Percentiles rank a stretch among this genome's conserved stretches.
Evolutionary conservation across 148 eudicot genomes (phyloP).

Genomic region (Persicaria tinctoria): DNA sequence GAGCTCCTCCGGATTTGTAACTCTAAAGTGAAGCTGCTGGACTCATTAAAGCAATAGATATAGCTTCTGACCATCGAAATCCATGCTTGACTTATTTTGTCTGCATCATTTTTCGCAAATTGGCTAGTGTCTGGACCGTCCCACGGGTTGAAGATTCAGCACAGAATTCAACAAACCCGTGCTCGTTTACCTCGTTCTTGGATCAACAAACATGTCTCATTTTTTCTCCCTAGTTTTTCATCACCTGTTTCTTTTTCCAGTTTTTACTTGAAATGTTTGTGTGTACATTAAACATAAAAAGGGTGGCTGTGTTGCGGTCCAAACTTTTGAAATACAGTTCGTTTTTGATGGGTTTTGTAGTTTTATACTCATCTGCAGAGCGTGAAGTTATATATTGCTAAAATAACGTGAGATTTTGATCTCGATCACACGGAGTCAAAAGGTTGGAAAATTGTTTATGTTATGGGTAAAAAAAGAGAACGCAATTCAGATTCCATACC

Average conservation of each 20-base stretch:
- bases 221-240: neutral
- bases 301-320: neutral
- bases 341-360: neutral
- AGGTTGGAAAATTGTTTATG: neutral
- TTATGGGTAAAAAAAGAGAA: neutral
- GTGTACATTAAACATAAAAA: slow-evolving; percentile 8
- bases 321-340: neutral
- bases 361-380: neutral
- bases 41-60: slow-evolving; percentile 42
- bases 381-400: too few relatives aligned
- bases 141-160: neutral
- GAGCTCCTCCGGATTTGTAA: slow-evolving; percentile 68
- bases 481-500: neutral
- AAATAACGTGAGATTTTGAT: neutral
- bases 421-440: neutral
- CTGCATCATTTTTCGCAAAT: neutral
- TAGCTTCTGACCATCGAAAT: slow-evolving; percentile 13
- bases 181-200: neutral
- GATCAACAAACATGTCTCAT: neutral
- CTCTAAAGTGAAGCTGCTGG: slow-evolving; percentile 46
- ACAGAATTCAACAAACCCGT: neutral
- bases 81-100: neutral
- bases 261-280: neutral
- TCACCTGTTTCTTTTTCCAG: too few relatives aligned
- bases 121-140: neutral